A percentile compares a stretch with the other conserved stretches of the same genome.
These are phyloP conservation scores for Kwoniella shandongensis DNA, from an alignment of 768 basidiomycete species.

Conservation along the genomic window DNA sequence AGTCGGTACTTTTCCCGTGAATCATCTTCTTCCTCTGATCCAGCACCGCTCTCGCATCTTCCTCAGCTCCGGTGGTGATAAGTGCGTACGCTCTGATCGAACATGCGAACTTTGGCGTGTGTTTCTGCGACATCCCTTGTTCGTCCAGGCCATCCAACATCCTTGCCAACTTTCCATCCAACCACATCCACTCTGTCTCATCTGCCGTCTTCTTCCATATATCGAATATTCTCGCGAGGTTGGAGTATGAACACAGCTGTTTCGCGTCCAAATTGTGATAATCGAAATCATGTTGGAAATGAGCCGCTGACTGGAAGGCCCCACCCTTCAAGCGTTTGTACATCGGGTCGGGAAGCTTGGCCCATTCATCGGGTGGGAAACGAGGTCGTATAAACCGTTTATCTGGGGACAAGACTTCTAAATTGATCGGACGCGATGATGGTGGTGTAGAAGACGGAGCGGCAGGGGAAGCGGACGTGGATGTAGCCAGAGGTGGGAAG, in stretches of 20 bases:
- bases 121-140: background rate
- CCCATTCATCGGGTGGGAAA: constrained; percentile 13
- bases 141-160: background rate
- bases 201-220: constrained; percentile 13
- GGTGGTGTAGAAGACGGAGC: background rate
- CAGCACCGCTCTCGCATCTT: constrained; percentile 13
- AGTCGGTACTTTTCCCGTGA: background rate
- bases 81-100: constrained; percentile 15
- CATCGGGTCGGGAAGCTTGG: constrained; percentile 2
- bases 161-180: constrained; percentile 3
- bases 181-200: constrained; percentile 19
- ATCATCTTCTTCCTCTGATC: background rate
- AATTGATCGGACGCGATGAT: background rate
- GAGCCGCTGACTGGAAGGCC: constrained; percentile 18
- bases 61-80: background rate
- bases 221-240: constrained; percentile 9
- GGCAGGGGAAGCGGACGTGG: background rate
- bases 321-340: constrained; percentile 12
- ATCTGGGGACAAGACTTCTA: constrained; percentile 5
- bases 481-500: background rate
- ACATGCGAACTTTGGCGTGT: background rate
- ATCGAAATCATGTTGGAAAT: constrained; percentile 21
- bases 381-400: constrained; percentile 6
- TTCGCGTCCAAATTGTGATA: background rate
- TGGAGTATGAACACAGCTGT: constrained; percentile 8